These are phyloP conservation scores for Haplosporangium gracile DNA, from an alignment of 192 early-diverging fungal species.

Conservation along the genomic window DNA sequence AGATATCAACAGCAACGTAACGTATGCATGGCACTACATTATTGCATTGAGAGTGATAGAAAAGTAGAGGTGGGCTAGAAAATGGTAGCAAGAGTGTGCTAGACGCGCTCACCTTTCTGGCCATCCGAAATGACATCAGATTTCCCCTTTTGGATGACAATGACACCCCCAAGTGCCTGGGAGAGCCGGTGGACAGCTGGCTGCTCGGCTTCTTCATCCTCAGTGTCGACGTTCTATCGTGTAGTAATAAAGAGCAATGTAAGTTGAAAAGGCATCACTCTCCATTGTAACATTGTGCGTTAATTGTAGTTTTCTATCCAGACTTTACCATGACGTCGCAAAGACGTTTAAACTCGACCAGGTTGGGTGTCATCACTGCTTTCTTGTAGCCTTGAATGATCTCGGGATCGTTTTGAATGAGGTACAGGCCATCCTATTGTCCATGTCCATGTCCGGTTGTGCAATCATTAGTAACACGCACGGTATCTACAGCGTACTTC, in stretches of 20 bases:
- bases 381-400: constrained; percentile 78
- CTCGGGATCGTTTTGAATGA: constrained; percentile 79
- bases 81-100: background rate
- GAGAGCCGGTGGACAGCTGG: constrained; percentile 28
- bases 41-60: background rate
- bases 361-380: constrained; percentile 90
- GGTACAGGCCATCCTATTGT: constrained; percentile 84
- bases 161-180: constrained; percentile 80
- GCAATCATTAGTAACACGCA: background rate
- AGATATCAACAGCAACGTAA: background rate
- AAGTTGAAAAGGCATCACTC: background rate
- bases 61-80: background rate
- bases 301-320: background rate
- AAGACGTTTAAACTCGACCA: constrained; percentile 85
- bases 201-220: constrained; percentile 30
- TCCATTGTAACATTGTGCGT: background rate
- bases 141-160: constrained; percentile 85
- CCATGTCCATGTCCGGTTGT: background rate
- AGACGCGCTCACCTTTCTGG: constrained; percentile 58
- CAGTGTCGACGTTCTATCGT: constrained; percentile 32
- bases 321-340: constrained; percentile 67
- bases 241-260: background rate
- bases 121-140: constrained; percentile 85
- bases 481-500: background rate
- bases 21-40: background rate